Evolutionary conservation across 2,329 filamentous ascomycete species (phyloP).

Genomic region (Basipetospora sp.): DNA sequence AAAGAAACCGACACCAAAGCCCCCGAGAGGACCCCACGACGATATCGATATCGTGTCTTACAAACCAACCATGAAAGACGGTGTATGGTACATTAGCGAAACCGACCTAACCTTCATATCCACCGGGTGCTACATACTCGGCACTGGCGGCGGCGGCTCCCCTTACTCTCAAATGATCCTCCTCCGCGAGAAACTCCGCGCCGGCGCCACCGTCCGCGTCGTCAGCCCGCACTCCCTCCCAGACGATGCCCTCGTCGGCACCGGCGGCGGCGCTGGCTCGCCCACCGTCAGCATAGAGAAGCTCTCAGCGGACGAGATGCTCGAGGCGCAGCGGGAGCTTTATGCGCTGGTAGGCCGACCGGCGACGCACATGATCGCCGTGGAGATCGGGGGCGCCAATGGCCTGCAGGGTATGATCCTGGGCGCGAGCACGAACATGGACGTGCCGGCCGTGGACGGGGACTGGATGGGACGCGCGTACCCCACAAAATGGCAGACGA

Average conservation of each 20-base stretch:
- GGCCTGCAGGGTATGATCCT: conserved; percentile 44
- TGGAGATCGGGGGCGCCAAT: conserved; percentile 55
- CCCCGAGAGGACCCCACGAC: conserved; percentile 3
- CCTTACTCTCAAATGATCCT: conserved; percentile 37
- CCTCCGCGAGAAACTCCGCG: conserved; percentile 33
- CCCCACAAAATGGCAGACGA: conserved; percentile 40
- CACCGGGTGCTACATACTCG: conserved; percentile 45
- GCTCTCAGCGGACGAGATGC: conserved; percentile 40
- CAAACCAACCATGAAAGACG: conserved; percentile 32
- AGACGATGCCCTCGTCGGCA: conserved; percentile 37
- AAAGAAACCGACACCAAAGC: conserved; percentile 8
- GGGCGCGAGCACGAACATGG: conserved; percentile 36
- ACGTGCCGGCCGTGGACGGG: conserved; percentile 36
- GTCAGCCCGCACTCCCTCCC: conserved; percentile 34
- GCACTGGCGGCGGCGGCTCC: conserved; percentile 44
- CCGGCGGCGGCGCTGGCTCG: conserved; percentile 42
- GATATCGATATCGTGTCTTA: conserved; percentile 27
- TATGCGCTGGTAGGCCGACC: conserved; percentile 32
- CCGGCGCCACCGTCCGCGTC: conserved; percentile 35
- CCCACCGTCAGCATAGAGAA: conserved; percentile 48
- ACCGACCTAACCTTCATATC: conserved; percentile 42
- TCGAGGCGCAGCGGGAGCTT: conserved; percentile 35
- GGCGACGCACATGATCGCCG: conserved; percentile 39
- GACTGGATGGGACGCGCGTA: conserved; percentile 45
- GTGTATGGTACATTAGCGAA: conserved; percentile 42